phyloP scores from a whole-genome alignment of 371 early-diverging fungal genomes.

The Nematocida sp. region DNA sequence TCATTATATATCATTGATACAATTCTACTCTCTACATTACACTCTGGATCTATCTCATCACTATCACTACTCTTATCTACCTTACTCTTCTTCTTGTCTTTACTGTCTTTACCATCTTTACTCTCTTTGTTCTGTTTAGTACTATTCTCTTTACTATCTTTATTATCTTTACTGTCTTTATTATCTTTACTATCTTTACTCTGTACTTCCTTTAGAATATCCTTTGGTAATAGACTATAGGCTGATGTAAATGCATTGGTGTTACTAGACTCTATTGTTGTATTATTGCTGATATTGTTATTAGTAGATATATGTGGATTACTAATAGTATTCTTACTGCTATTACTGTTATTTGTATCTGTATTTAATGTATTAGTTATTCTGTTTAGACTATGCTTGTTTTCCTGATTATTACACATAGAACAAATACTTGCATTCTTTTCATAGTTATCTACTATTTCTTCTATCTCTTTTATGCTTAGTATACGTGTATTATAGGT shows the following conservation, averaged over 20 bases:
- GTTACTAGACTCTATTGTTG: too few relatives aligned
- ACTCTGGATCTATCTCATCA: conserved; percentile 6
- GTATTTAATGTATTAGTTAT: too few relatives aligned
- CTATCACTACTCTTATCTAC: background rate
- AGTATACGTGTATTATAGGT: background rate
- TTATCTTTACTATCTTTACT: background rate
- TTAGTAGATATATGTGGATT: background rate
- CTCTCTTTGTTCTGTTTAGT: conserved; percentile 5
- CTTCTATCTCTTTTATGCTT: conserved; percentile 23
- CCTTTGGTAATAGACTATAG: background rate
- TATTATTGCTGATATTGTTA: background rate
- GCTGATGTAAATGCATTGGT: conserved; percentile 1
- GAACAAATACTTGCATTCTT: background rate
- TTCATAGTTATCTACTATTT: background rate
- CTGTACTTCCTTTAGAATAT: background rate
- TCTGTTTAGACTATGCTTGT: background rate
- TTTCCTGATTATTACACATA: background rate
- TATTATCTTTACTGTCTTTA: background rate
- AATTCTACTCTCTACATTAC: conserved; percentile 11
- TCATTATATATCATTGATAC: conserved; percentile 31
- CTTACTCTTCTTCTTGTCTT: background rate
- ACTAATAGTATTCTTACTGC: background rate
- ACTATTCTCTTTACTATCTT: background rate
- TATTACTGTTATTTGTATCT: background rate
- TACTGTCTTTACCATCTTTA: background rate